phyloP scores from a whole-genome alignment of 2,329 filamentous ascomycete species.

The Aspergillus vadensis region DNA sequence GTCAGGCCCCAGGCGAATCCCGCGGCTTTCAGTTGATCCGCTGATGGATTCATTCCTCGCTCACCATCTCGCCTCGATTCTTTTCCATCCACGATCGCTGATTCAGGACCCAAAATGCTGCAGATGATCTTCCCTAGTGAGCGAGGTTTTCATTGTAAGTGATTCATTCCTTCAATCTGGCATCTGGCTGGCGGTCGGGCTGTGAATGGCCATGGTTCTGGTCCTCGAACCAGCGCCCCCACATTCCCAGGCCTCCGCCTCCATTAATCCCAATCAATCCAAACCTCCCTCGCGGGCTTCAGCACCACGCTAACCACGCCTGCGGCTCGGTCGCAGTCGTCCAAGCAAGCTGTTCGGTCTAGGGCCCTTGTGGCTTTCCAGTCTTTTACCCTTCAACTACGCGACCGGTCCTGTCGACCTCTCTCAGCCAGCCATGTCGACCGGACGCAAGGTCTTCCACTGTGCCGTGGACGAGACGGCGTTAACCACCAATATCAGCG shows the following conservation, averaged over 20 bases:
- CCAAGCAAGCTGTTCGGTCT: constrained; percentile 33
- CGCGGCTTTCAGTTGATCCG: constrained; percentile 27
- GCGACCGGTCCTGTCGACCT: constrained; percentile 28
- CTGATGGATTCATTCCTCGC: constrained; percentile 12
- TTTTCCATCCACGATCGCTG: constrained; percentile 10
- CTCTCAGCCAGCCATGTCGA: constrained; percentile 37
- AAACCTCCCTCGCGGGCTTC: constrained; percentile 32
- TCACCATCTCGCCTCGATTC: constrained; percentile 10
- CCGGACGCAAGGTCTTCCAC: constrained; percentile 51
- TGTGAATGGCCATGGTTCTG: constrained; percentile 13
- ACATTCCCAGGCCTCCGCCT: constrained; percentile 34
- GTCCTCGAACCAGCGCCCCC: constrained; percentile 26
- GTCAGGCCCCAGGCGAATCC: constrained; percentile 17
- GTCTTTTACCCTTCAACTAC: constrained; percentile 14
- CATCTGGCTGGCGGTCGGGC: constrained; percentile 5
- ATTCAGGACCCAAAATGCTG: constrained; percentile 25
- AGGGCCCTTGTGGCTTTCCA: constrained; percentile 26
- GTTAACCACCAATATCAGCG: constrained; percentile 54
- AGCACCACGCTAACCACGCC: constrained; percentile 25
- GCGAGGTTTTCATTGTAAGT: constrained; percentile 26
- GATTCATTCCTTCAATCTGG: neutral
- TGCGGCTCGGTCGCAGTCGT: constrained; percentile 34
- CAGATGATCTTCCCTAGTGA: constrained; percentile 24
- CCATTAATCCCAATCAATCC: constrained; percentile 21
- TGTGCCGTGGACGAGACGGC: constrained; percentile 58